Conservation (phyloP, 306 rosid genomes). For the Ammopiptanthus mongolicus region DNA sequence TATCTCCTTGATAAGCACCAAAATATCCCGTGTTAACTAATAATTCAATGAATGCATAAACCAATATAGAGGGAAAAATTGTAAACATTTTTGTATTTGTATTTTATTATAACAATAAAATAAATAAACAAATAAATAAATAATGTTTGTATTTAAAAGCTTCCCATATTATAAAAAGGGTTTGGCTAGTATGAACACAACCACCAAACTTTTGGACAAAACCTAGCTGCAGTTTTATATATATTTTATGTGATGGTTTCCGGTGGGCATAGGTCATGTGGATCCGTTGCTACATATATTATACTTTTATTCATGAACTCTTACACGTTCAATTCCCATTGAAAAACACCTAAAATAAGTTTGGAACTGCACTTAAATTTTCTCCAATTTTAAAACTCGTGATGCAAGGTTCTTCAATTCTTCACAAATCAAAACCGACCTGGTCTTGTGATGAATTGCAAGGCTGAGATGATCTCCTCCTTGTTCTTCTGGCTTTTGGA, state of each 20-base stretch:
- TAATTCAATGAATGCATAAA: not conserved
- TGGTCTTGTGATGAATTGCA: conserved; percentile 48
- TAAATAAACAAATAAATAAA: not conserved
- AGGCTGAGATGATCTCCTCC: conserved; percentile 39
- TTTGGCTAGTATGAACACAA: not conserved
- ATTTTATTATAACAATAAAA: not conserved
- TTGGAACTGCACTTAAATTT: too few relatives aligned
- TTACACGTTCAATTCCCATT: too few relatives aligned
- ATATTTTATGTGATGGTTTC: too few relatives aligned
- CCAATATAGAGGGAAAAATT: not conserved
- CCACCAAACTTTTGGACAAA: too few relatives aligned
- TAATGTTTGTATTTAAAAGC: not conserved
- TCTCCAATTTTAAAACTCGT: too few relatives aligned
- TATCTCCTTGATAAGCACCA: not conserved
- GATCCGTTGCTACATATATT: too few relatives aligned
- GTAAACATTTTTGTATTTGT: not conserved
- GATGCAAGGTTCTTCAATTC: too few relatives aligned
- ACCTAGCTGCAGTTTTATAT: too few relatives aligned
- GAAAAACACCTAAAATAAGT: too few relatives aligned
- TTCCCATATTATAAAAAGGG: not conserved
- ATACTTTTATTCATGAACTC: too few relatives aligned
- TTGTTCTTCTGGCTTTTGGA: conserved; percentile 28
- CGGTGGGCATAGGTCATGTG: too few relatives aligned
- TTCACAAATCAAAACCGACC: conserved; percentile 19
- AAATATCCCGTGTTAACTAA: not conserved